Percentiles rank a stretch among this genome's conserved stretches.
Evolutionary conservation across 352 stramenopile species (phyloP).

Genomic region (Pythium myriotylum): DNA sequence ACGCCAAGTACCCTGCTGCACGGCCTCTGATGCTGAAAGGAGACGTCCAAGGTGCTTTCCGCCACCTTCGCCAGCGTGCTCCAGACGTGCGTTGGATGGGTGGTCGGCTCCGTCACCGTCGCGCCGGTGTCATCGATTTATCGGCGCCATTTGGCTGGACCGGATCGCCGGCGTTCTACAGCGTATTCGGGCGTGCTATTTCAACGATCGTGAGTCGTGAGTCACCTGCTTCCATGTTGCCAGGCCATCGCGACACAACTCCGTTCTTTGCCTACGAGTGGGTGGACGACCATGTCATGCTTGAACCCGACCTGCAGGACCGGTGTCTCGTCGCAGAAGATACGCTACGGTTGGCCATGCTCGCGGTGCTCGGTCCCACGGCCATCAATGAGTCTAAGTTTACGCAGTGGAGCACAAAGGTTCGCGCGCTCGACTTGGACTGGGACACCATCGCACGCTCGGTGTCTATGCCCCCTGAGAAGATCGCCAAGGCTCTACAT

Average conservation of each 20-base stretch:
- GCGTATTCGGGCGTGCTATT: not conserved
- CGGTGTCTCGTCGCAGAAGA: constrained; percentile 10
- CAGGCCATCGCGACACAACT: not conserved
- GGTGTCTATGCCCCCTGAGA: constrained; percentile 25
- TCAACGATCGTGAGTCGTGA: not conserved
- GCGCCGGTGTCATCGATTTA: too few species aligned
- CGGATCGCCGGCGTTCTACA: not conserved
- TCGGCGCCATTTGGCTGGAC: not conserved
- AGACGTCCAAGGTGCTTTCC: not conserved
- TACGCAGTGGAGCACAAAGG: constrained; percentile 13
- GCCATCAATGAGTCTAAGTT: constrained; percentile 33
- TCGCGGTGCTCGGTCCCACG: constrained; percentile 14
- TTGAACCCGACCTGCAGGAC: constrained; percentile 13
- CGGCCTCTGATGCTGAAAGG: not conserved
- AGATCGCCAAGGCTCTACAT: constrained; percentile 20
- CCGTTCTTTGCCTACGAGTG: constrained; percentile 30
- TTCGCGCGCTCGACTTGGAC: constrained; percentile 19
- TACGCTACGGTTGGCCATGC: constrained; percentile 17
- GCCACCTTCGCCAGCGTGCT: not conserved
- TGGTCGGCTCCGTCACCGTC: too few species aligned
- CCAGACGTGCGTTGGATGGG: not conserved
- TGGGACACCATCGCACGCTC: constrained; percentile 20
- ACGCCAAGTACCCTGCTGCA: not conserved
- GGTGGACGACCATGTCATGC: constrained; percentile 29
- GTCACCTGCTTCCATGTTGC: constrained; percentile 1